Percentiles rank a stretch among this genome's conserved stretches.
phyloP scores from a whole-genome alignment of 192 early-diverging fungal species.

The Mortierella claussenii region DNA sequence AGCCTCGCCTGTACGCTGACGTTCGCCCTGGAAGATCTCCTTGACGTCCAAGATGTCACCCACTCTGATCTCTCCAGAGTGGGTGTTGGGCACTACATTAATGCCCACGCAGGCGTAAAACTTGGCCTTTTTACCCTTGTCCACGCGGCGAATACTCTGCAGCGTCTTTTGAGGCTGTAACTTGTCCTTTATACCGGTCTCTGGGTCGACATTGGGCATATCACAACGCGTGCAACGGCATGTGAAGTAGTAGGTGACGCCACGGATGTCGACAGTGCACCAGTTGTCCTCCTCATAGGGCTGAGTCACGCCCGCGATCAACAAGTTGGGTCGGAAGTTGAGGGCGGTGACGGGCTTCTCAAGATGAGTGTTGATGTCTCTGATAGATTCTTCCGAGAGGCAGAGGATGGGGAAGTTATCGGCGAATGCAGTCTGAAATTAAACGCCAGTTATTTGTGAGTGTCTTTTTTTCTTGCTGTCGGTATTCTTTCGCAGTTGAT shows the following conservation, averaged over 20 bases:
- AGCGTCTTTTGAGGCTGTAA: constrained; percentile 64
- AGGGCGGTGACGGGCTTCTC: constrained; percentile 55
- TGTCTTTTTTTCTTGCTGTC: too few species aligned
- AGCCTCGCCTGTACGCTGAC: constrained; percentile 28
- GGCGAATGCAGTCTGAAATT: constrained; percentile 81
- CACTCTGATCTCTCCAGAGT: constrained; percentile 26
- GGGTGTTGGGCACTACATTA: constrained; percentile 42
- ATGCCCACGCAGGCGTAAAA: constrained; percentile 61
- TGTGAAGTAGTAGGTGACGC: constrained; percentile 59
- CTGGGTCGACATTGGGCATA: constrained; percentile 69
- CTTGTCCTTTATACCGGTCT: constrained; percentile 60
- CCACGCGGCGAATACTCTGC: constrained; percentile 62
- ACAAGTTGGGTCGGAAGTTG: constrained; percentile 86
- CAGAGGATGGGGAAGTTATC: constrained; percentile 83
- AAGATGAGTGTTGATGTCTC: constrained; percentile 70
- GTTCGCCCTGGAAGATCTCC: constrained; percentile 41
- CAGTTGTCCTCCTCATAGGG: constrained; percentile 82
- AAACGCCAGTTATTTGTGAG: too few species aligned
- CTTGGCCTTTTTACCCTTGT: constrained; percentile 55
- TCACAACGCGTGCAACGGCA: constrained; percentile 69
- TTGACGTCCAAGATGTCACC: constrained; percentile 48
- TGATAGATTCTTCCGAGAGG: constrained; percentile 64
- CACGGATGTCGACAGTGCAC: constrained; percentile 61
- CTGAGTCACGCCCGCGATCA: constrained; percentile 54
- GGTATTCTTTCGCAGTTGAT: too few species aligned